These are phyloP conservation scores for Nasturtium officinale DNA, from an alignment of 345 rosid genomes.

Conservation along the genomic window DNA sequence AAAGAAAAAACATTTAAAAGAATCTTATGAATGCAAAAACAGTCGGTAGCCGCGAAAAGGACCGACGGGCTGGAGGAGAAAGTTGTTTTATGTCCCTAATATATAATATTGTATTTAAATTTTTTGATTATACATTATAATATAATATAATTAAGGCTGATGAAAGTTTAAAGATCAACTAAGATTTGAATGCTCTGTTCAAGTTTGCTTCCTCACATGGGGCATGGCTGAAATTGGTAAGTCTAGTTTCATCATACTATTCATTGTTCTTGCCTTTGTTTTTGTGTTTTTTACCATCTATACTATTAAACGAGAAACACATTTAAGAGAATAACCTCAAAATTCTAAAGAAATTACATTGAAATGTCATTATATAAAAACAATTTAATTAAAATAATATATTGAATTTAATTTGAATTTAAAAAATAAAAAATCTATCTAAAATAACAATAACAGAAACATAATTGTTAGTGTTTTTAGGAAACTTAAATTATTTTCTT, in stretches of 20 bases:
- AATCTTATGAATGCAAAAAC: slow-evolving; percentile 6
- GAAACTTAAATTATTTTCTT: too few relatives aligned
- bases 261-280: neutral
- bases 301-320: too few relatives aligned
- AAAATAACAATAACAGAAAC: too few relatives aligned
- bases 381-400: too few relatives aligned
- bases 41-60: slow-evolving; percentile 32
- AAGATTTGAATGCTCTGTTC: neutral
- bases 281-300: neutral
- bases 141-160: slow-evolving; percentile 1
- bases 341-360: too few relatives aligned
- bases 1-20: slow-evolving; percentile 25
- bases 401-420: too few relatives aligned
- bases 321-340: too few relatives aligned
- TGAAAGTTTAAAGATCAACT: neutral
- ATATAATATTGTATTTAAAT: neutral
- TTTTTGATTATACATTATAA: neutral
- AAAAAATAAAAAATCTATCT: too few relatives aligned
- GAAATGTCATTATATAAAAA: too few relatives aligned
- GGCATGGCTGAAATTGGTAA: neutral
- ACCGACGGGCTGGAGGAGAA: slow-evolving; percentile 2
- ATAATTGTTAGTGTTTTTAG: too few relatives aligned
- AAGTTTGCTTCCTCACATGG: slow-evolving; percentile 1
- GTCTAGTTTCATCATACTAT: too few relatives aligned
- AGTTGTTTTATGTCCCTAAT: neutral